These are phyloP conservation scores for Fraxinus excelsior DNA, from an alignment of 257 asterid species.

Conservation along the genomic window DNA sequence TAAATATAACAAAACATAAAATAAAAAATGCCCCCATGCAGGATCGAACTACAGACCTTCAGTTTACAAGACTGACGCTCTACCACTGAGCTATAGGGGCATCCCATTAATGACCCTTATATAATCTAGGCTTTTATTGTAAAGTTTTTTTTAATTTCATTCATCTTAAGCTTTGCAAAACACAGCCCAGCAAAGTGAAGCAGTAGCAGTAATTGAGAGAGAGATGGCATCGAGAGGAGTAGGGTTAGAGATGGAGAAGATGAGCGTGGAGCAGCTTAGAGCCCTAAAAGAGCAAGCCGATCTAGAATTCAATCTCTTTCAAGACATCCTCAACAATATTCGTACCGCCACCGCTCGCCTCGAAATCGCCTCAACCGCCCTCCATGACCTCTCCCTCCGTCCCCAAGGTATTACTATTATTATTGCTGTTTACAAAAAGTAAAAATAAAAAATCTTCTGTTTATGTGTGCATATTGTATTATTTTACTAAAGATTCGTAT, in stretches of 20 bases:
- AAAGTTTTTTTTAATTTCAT: too few relatives aligned
- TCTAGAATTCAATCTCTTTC: constrained; percentile 75
- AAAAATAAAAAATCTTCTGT: background rate
- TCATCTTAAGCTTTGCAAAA: background rate
- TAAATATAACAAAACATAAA: background rate
- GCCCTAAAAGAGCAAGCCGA: constrained; percentile 89
- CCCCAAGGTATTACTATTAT: constrained; percentile 51
- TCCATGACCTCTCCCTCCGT: constrained; percentile 77
- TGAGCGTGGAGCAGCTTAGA: constrained; percentile 75
- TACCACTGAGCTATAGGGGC: constrained; percentile 55
- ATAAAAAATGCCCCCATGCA: constrained; percentile 34
- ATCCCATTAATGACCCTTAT: too few relatives aligned
- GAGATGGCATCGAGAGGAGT: constrained; percentile 41
- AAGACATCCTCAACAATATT: constrained; percentile 82
- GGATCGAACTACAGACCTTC: constrained; percentile 46
- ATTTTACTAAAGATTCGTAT: background rate
- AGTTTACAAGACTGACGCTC: constrained; percentile 50
- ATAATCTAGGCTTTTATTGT: too few relatives aligned
- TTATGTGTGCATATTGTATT: background rate
- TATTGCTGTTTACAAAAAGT: too few relatives aligned
- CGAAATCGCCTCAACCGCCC: constrained; percentile 80
- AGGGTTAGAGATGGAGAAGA: constrained; percentile 62
- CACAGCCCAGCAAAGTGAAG: background rate
- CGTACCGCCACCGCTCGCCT: constrained; percentile 86
- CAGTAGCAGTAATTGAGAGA: background rate